Evolutionary conservation across 345 rosid species (phyloP), one percentile per base, ranked within the genome.

Genomic region (Sonneratia caseolaris): DNA sequence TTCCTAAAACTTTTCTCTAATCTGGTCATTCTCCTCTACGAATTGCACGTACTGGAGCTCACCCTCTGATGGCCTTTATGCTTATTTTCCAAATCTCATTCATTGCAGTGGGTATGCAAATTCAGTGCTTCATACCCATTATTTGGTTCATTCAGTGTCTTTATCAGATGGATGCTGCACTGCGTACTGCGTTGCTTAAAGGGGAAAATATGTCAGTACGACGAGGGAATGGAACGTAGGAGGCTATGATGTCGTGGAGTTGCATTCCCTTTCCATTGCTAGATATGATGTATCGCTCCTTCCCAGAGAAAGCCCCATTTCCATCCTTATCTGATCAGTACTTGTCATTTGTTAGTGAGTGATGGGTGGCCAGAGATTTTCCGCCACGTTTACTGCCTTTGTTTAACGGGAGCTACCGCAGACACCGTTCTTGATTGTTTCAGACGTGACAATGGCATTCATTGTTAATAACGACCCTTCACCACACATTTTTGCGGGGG

Each of bases 391-490:
- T 69, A 35, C 74, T 66, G 32, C 72, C 82, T 77, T 79, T 22
- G 48, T 68, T 67, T 43, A 7, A 67, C 8, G 70, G 75, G 48
- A 37, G 4, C 37, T 64, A 13, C 57, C 36, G 74, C 8, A 47
- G 32, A 24, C 45, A 66, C 22, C 2, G 49, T n/a, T 66, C 57
- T 70, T 70, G 72, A 22, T 51, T 70, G 27, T 53, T 32, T 55
- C 0, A 13, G 45, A 59, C 45, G 10, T 42, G 45, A 42, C 55
- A 64, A 43, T 69, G 56, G 70, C 57, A 74, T 75, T 87, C 67
- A 85, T 82, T 81, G 75, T 74, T 74, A 71, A 74, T 73, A 84
- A 74, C 55, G 80, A 76, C 83, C 67, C 72, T 68, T 74, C 76
- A 64, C 73, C 83, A 71, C 83, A 69, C 75, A 56, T 70, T 72